phyloP scores from a whole-genome alignment of 2,329 filamentous ascomycete species.

The Sporothrix brasiliensis region DNA sequence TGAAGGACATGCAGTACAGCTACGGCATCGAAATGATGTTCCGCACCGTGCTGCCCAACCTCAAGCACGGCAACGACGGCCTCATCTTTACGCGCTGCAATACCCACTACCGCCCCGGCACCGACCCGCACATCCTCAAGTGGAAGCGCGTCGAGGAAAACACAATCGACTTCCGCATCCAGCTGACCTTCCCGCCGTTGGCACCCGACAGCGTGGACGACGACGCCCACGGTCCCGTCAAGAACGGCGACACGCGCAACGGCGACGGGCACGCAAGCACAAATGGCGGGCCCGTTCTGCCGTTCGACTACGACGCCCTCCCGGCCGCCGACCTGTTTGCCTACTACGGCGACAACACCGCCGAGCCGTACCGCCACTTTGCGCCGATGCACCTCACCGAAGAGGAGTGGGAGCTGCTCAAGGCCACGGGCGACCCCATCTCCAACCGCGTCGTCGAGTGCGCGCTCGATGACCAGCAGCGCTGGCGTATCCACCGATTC shows the following conservation, averaged over 20 bases:
- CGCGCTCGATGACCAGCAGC: slow-evolving; percentile 70
- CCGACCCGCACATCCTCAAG: slow-evolving; percentile 91
- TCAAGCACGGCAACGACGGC: slow-evolving; percentile 93
- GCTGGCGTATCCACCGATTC: slow-evolving; percentile 88
- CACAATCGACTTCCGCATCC: slow-evolving; percentile 87
- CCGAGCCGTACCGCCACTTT: slow-evolving; percentile 63
- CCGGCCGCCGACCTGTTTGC: slow-evolving; percentile 73
- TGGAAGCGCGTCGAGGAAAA: slow-evolving; percentile 98
- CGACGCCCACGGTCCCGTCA: not conserved
- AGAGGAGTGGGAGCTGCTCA: slow-evolving; percentile 82
- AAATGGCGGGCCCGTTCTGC: slow-evolving; percentile 53
- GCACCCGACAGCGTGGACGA: slow-evolving; percentile 60
- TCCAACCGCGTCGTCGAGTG: slow-evolving; percentile 90
- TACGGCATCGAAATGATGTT: slow-evolving; percentile 96
- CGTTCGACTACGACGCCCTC: slow-evolving; percentile 76
- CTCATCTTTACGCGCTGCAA: slow-evolving; percentile 96
- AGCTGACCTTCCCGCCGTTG: slow-evolving; percentile 68
- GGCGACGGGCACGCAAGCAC: slow-evolving; percentile 39
- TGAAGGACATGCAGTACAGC: slow-evolving; percentile 86
- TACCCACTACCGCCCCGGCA: slow-evolving; percentile 84
- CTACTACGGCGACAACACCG: slow-evolving; percentile 62
- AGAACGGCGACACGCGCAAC: not conserved
- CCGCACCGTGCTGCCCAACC: slow-evolving; percentile 75
- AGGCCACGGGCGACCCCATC: slow-evolving; percentile 72
- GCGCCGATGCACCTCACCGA: slow-evolving; percentile 69